These are phyloP conservation scores for Berkeleyomyces rouxiae DNA, from an alignment of 2,329 filamentous ascomycete genomes.

Conservation along the genomic window DNA sequence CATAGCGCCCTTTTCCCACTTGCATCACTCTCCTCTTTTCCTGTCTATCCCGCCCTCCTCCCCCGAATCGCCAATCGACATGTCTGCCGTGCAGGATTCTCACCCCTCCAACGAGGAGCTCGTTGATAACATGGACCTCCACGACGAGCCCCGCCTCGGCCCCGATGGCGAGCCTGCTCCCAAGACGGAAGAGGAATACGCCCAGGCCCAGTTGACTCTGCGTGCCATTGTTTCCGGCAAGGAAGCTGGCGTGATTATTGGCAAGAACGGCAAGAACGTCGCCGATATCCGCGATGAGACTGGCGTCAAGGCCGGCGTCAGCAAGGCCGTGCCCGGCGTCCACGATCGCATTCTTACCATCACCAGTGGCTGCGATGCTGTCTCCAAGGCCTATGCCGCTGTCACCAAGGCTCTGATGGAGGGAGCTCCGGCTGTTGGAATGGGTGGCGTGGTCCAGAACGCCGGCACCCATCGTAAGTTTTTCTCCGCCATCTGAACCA, in stretches of 20 bases:
- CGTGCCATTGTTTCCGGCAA: slow-evolving; percentile 97
- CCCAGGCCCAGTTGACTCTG: slow-evolving; percentile 77
- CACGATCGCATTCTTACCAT: slow-evolving; percentile 95
- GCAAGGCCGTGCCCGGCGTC: slow-evolving; percentile 95
- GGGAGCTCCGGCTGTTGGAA: slow-evolving; percentile 85
- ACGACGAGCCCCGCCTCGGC: slow-evolving; percentile 44
- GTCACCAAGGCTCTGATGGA: slow-evolving; percentile 85
- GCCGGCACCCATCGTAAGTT: slow-evolving; percentile 88
- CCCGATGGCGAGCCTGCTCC: slow-evolving; percentile 64
- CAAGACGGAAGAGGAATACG: slow-evolving; percentile 95
- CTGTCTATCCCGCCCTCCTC: slow-evolving; percentile 7
- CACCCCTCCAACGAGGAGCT: slow-evolving; percentile 43
- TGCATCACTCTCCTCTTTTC: slow-evolving; percentile 12
- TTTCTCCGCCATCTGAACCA: neutral
- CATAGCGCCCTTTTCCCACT: neutral
- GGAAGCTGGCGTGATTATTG: slow-evolving; percentile 97
- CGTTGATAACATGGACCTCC: slow-evolving; percentile 45
- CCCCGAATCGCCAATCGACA: slow-evolving; percentile 22
- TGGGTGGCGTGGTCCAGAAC: slow-evolving; percentile 76
- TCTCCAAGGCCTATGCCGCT: slow-evolving; percentile 82
- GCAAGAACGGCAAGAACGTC: slow-evolving; percentile 96
- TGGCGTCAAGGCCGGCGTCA: slow-evolving; percentile 92
- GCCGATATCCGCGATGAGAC: slow-evolving; percentile 94
- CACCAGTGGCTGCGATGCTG: slow-evolving; percentile 73
- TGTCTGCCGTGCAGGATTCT: slow-evolving; percentile 46